Evolutionary conservation across 768 basidiomycete genomes (phyloP).

Genomic region (Xerocomellus intermedius): DNA sequence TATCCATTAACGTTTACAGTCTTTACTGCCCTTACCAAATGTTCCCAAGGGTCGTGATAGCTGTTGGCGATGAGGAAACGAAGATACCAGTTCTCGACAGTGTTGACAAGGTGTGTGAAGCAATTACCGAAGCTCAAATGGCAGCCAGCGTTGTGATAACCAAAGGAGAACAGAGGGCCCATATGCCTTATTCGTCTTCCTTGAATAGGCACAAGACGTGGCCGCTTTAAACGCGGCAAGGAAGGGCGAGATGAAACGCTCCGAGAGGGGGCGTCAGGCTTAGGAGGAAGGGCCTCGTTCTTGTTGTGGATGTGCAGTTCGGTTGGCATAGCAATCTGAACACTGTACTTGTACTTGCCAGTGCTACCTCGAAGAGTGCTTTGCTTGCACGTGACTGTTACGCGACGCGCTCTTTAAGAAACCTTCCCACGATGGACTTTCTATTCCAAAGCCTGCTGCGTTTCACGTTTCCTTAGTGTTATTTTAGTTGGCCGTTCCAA

Average conservation of each 20-base stretch:
- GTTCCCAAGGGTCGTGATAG: not conserved
- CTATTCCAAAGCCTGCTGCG: constrained; percentile 24
- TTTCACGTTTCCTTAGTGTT: constrained; percentile 27
- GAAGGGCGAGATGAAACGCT: constrained; percentile 3
- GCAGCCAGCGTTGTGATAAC: not conserved
- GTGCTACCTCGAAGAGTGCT: constrained; percentile 12
- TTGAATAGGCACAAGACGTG: not conserved
- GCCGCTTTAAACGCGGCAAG: not conserved
- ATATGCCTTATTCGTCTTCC: constrained; percentile 1
- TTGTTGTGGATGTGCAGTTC: not conserved
- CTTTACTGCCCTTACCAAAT: not conserved
- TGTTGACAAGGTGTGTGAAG: constrained; percentile 7
- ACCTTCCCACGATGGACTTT: constrained; percentile 29
- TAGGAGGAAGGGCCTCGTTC: not conserved
- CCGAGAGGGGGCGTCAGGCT: not conserved
- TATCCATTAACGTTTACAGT: not conserved
- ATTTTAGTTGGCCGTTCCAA: constrained; percentile 19
- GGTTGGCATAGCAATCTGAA: not conserved
- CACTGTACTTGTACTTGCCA: not conserved
- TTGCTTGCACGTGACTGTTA: constrained; percentile 37
- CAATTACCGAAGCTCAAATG: not conserved
- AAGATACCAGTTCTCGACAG: not conserved
- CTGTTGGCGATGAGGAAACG: not conserved
- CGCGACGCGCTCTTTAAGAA: constrained; percentile 39
- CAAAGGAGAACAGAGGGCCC: not conserved